These are phyloP conservation scores for Mikania micrantha DNA, from an alignment of 129 eudicot species.

Conservation along the genomic window DNA sequence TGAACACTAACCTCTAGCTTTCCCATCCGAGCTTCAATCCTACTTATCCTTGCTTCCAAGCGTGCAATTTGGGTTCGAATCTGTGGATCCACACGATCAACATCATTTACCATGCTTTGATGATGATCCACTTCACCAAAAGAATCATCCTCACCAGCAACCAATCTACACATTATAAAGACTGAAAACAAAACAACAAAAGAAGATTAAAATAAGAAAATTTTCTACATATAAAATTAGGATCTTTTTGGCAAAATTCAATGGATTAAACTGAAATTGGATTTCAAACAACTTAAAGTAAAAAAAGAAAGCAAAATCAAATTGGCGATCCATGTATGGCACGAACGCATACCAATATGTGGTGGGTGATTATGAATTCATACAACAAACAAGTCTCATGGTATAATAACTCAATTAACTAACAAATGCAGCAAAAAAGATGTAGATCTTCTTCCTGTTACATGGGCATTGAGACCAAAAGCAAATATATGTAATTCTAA, in stretches of 20 bases:
- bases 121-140: conserved; percentile 12
- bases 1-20: conserved; percentile 30
- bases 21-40: conserved; percentile 41
- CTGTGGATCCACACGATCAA: conserved; percentile 22
- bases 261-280: background rate
- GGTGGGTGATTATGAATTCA: background rate
- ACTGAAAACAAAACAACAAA: conserved; percentile 1
- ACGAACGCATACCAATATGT: background rate
- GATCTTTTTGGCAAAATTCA: background rate
- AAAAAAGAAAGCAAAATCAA: background rate
- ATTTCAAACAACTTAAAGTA: background rate
- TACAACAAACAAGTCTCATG: background rate
- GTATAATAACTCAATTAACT: background rate
- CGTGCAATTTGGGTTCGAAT: conserved; percentile 30
- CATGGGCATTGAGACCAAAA: background rate
- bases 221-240: background rate
- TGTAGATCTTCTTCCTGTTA: background rate
- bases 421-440: background rate
- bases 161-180: conserved; percentile 28
- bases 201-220: background rate
- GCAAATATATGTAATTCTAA: background rate
- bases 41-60: conserved; percentile 38
- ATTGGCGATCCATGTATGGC: background rate
- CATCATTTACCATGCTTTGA: conserved; percentile 23
- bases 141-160: conserved; percentile 21